phyloP scores from a whole-genome alignment of 2,329 filamentous ascomycete genomes.

The Byssochlamys sp. region DNA sequence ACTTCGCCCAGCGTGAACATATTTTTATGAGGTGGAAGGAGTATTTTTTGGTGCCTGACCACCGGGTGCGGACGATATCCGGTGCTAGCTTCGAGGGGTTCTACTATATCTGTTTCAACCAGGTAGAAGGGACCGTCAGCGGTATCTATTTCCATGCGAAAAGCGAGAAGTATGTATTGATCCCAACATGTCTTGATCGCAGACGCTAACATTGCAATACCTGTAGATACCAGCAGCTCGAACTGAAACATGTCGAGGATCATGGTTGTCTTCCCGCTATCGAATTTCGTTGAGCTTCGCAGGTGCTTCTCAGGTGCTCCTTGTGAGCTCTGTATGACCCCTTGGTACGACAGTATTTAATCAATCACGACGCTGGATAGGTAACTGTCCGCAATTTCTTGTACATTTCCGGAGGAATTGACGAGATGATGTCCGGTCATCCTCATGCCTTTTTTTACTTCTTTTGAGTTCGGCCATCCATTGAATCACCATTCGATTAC shows the following conservation, averaged over 20 bases:
- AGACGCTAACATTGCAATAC: background rate
- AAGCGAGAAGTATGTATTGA: conserved; percentile 74
- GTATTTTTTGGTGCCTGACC: conserved; percentile 90
- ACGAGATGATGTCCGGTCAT: background rate
- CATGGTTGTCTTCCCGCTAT: background rate
- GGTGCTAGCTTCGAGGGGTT: conserved; percentile 97
- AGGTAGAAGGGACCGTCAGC: conserved; percentile 71
- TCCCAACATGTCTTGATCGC: background rate
- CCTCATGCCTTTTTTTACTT: background rate
- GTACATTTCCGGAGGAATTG: background rate
- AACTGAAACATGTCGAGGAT: background rate
- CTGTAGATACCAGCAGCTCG: background rate
- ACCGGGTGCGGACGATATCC: conserved; percentile 78
- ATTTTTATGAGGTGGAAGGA: conserved; percentile 99
- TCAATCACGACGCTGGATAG: background rate
- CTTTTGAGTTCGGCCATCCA: background rate
- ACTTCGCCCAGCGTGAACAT: conserved; percentile 70
- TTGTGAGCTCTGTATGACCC: background rate
- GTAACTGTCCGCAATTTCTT: background rate
- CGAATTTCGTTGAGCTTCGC: background rate
- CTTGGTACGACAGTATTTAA: background rate
- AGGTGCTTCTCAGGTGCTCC: background rate
- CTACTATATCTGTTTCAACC: conserved; percentile 98
- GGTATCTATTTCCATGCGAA: conserved; percentile 97
- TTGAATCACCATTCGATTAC: background rate